phyloP scores from a whole-genome alignment of 495 filamentous ascomycete species.

The Pyrenula massariospora region DNA sequence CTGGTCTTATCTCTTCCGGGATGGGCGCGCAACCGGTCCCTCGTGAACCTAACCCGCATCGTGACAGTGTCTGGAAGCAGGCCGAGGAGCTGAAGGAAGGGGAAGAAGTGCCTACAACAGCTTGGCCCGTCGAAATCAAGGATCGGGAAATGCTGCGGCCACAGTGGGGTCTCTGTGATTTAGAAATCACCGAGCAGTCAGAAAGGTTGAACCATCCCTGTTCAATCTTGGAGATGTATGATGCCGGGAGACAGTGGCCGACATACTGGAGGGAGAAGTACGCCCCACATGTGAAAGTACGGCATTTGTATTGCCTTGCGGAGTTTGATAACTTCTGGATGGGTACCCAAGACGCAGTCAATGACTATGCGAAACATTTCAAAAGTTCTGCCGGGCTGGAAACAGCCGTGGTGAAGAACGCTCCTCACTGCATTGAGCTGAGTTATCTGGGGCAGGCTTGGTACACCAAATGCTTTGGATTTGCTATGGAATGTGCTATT shows the following conservation, averaged over 20 bases:
- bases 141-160: slow-evolving; percentile 13
- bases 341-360: slow-evolving; percentile 3
- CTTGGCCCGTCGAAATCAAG: slow-evolving; percentile 8
- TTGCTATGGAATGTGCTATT: slow-evolving; percentile 13
- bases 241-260: slow-evolving; percentile 11
- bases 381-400: slow-evolving; percentile 12
- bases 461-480: slow-evolving; percentile 12
- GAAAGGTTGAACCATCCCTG: slow-evolving; percentile 13
- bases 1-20: slow-evolving; percentile 18
- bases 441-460: slow-evolving; percentile 12
- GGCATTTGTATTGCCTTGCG: slow-evolving; percentile 12
- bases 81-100: background rate
- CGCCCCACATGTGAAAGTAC: slow-evolving; percentile 8
- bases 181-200: slow-evolving; percentile 7
- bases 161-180: slow-evolving; percentile 2
- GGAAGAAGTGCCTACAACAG: background rate
- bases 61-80: background rate
- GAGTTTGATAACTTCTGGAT: slow-evolving; percentile 13
- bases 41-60: background rate
- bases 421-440: slow-evolving; percentile 18
- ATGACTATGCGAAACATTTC: slow-evolving; percentile 14
- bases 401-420: slow-evolving; percentile 3
- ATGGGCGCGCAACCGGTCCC: slow-evolving; percentile 8
- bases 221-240: slow-evolving; percentile 10
- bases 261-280: slow-evolving; percentile 11